Conservation (phyloP, 768 basidiomycete species). For the Leccinum uliginosum region DNA sequence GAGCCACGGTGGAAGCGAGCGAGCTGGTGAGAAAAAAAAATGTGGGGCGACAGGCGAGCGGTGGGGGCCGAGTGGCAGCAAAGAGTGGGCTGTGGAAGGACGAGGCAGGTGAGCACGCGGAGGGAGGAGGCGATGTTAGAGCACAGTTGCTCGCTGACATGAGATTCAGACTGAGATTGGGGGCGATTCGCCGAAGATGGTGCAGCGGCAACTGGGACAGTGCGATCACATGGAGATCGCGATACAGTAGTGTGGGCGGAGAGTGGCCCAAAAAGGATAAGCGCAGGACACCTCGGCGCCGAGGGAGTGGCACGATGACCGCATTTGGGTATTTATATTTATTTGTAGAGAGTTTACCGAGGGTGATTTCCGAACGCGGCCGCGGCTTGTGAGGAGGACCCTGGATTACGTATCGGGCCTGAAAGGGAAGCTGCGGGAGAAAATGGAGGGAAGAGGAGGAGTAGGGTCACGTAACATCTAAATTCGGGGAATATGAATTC, state of each 20-base stretch:
- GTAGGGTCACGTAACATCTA: conserved; percentile 32
- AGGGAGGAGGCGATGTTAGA: conserved; percentile 14
- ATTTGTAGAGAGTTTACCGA: conserved; percentile 31
- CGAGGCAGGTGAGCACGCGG: conserved; percentile 15
- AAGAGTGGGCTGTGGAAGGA: conserved; percentile 25
- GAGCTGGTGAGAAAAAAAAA: conserved; percentile 19
- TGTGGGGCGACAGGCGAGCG: background rate
- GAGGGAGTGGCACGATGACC: conserved; percentile 32
- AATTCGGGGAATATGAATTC: conserved; percentile 37
- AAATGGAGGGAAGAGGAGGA: conserved; percentile 27
- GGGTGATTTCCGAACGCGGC: conserved; percentile 38
- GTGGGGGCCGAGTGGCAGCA: conserved; percentile 15
- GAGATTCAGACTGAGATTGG: conserved; percentile 28
- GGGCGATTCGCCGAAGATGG: conserved; percentile 31
- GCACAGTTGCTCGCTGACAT: conserved; percentile 23
- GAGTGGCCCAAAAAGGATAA: conserved; percentile 28
- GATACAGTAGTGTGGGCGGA: conserved; percentile 31
- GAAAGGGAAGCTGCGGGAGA: conserved; percentile 28
- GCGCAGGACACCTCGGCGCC: conserved; percentile 37
- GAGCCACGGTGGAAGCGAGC: conserved; percentile 26
- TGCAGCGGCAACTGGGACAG: conserved; percentile 31
- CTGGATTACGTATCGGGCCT: conserved; percentile 31
- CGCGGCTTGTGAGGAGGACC: conserved; percentile 32
- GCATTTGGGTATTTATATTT: conserved; percentile 19
- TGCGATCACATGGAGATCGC: conserved; percentile 31